Base-by-base conservation (phyloP, 805 yeast species). In the Nakazawaea anatomiae region DNA sequence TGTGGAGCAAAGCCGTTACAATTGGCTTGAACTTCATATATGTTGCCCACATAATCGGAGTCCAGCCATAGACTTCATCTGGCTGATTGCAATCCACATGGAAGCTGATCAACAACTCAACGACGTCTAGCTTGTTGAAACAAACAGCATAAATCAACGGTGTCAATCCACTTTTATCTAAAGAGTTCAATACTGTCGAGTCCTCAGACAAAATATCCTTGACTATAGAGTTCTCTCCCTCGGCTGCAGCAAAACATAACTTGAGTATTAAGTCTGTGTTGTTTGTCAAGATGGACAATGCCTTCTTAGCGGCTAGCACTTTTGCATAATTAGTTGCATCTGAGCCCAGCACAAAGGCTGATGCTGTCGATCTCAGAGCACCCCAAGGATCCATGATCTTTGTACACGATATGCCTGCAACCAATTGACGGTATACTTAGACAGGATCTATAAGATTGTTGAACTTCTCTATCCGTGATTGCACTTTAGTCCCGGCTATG, bases 1-100 rank as follows among this genome's bases (percentile, higher is more conserved):
- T 73, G 42, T 79, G 78, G 49, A 89, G 65, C 52, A 89, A 67
- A 50, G 75, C 66, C 44, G 79, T 76, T 12, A 80, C 82, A 43
- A 85, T 73, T 10, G 75, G 73, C 52, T 76, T 64, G 49, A 80
- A 79, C 49, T 81, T 77, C 56, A 83, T 73, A 57, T 82, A 77
- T 3, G 88, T 80, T 0, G 95, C 91, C 96, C 96, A 89, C 94
- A 87, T 88, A 43, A 87, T 65, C 9, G 96, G 89, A 0, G 89
- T 77, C 64, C 80, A 82, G 2, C 77, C 73, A 28, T 77, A 62
- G 27, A 79, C 50, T 1, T 72, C 67, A 57, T 85, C 91, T 7
- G 65, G 59, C 38, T 68, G 57, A 57, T 83, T 82, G 6, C 79
- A 73, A 57, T 79, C 80, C 5, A 71, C 78, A 11, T 64, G 59